These are phyloP conservation scores for Anethum foeniculum DNA, from an alignment of 140 eudicot genomes.

Conservation along the genomic window DNA sequence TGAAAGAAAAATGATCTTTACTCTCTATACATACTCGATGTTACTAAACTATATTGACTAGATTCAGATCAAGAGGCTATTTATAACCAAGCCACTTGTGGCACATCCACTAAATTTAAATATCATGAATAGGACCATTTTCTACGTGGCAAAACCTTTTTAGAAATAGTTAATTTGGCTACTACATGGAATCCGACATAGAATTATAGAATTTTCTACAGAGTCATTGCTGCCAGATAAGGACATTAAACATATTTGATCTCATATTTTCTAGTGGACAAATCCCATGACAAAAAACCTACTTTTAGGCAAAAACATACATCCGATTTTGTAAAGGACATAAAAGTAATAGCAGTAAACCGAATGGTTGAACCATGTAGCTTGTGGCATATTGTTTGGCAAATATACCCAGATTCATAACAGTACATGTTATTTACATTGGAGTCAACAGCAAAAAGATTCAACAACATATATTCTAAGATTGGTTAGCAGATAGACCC, in stretches of 20 bases:
- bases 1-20: slow-evolving; percentile 36
- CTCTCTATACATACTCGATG: slow-evolving; percentile 52
- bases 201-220: slow-evolving; percentile 1
- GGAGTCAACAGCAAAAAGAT: background rate
- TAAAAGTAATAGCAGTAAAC: slow-evolving; percentile 8
- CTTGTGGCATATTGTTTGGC: slow-evolving; percentile 12
- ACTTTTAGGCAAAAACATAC: background rate
- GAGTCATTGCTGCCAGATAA: background rate
- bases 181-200: slow-evolving; percentile 32
- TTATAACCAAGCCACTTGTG: slow-evolving; percentile 31
- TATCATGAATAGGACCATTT: slow-evolving; percentile 15
- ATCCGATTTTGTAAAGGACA: slow-evolving; percentile 20
- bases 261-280: background rate
- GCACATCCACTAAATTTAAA: slow-evolving; percentile 13
- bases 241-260: background rate
- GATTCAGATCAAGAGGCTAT: slow-evolving; percentile 15
- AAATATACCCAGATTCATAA: background rate
- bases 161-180: slow-evolving; percentile 13
- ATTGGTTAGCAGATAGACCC: background rate
- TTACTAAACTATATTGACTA: slow-evolving; percentile 21
- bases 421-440: background rate
- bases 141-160: slow-evolving; percentile 34
- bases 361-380: slow-evolving; percentile 18
- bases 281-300: slow-evolving; percentile 19
- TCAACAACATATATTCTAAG: background rate